Percentiles rank a stretch among this genome's conserved stretches.
Conservation (phyloP, 257 asterid genomes). For the Solanum sejunctum region DNA sequence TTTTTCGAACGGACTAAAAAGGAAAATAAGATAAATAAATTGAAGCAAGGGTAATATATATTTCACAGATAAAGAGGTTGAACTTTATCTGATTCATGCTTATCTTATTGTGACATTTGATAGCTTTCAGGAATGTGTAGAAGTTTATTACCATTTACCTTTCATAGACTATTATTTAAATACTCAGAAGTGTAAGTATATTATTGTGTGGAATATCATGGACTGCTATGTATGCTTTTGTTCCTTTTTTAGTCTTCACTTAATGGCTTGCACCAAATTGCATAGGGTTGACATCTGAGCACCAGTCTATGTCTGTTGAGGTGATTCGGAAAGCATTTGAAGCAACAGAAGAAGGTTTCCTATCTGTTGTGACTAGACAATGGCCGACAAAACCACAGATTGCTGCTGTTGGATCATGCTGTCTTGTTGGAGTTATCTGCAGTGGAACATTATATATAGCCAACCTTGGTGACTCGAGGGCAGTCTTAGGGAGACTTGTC, state of each 20-base stretch:
- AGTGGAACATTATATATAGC: conserved; percentile 48
- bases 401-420: conserved; percentile 74
- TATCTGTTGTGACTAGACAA: conserved; percentile 36
- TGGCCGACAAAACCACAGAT: conserved; percentile 54
- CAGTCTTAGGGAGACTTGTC: conserved; percentile 53
- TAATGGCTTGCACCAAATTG: background rate
- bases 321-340: conserved; percentile 50
- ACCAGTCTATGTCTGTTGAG: conserved; percentile 45
- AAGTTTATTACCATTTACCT: background rate
- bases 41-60: background rate
- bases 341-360: conserved; percentile 65
- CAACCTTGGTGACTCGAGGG: conserved; percentile 61
- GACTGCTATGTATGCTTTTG: background rate
- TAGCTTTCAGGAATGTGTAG: background rate
- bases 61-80: background rate
- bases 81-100: background rate
- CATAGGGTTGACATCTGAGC: conserved; percentile 52
- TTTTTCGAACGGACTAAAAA: background rate
- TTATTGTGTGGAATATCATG: background rate
- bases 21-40: background rate
- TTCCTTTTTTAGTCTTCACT: background rate
- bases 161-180: background rate
- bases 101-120: background rate
- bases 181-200: background rate
- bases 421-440: conserved; percentile 57